Conservation (phyloP, 768 basidiomycete genomes). For the Boletus patriciae region DNA sequence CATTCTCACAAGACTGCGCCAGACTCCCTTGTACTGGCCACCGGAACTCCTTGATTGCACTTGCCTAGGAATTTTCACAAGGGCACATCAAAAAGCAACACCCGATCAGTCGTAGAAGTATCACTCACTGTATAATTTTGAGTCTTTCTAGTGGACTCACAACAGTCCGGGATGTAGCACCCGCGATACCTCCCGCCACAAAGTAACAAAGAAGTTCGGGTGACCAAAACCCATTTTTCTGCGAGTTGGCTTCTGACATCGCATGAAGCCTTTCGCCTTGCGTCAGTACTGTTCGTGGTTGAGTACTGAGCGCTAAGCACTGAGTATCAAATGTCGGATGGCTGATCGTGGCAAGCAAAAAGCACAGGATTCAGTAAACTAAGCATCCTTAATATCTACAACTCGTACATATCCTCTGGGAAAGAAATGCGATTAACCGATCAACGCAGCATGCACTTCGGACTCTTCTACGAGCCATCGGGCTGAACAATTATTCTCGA, state of each 20-base stretch:
- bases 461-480: not conserved
- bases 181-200: slow-evolving; percentile 54
- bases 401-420: not conserved
- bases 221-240: slow-evolving; percentile 31
- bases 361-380: slow-evolving; percentile 14
- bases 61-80: slow-evolving; percentile 54
- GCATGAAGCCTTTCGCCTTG: slow-evolving; percentile 6
- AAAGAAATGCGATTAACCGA: not conserved
- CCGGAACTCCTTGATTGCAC: slow-evolving; percentile 72
- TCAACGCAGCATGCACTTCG: not conserved
- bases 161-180: slow-evolving; percentile 80
- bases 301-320: slow-evolving; percentile 3
- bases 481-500: not conserved
- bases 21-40: slow-evolving; percentile 80
- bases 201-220: slow-evolving; percentile 46
- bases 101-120: not conserved
- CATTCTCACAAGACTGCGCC: slow-evolving; percentile 77
- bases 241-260: slow-evolving; percentile 27
- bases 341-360: not conserved
- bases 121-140: slow-evolving; percentile 92
- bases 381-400: not conserved
- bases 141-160: slow-evolving; percentile 90
- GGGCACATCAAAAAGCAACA: slow-evolving; percentile 1
- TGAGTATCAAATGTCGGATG: not conserved
- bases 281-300: slow-evolving; percentile 4